These are phyloP conservation scores for Nakaseomyces kungkrabaensis DNA, from an alignment of 1,139 yeast genomes.

Conservation along the genomic window DNA sequence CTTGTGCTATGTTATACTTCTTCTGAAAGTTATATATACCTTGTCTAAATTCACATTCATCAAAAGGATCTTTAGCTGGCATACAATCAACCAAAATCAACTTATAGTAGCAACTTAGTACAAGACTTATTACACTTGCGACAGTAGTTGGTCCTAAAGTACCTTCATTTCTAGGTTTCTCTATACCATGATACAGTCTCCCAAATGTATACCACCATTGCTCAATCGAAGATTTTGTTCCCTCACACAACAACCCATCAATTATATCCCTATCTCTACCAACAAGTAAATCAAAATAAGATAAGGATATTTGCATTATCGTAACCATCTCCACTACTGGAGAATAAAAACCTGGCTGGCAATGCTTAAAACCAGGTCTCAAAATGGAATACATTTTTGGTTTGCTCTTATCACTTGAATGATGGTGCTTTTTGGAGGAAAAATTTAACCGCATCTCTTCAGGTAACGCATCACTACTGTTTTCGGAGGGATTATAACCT, in stretches of 20 bases:
- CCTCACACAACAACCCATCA: slow-evolving; percentile 75
- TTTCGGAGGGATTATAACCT: not conserved
- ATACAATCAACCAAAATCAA: slow-evolving; percentile 65
- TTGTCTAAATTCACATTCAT: slow-evolving; percentile 53
- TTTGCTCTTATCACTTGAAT: not conserved
- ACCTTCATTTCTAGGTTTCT: slow-evolving; percentile 37
- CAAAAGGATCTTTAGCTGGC: slow-evolving; percentile 82
- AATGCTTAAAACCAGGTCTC: not conserved
- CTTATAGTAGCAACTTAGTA: slow-evolving; percentile 57
- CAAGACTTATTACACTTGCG: slow-evolving; percentile 51
- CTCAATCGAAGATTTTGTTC: slow-evolving; percentile 60
- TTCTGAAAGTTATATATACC: slow-evolving; percentile 62
- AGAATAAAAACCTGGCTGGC: slow-evolving; percentile 5
- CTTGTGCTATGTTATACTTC: slow-evolving; percentile 39
- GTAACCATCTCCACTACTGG: slow-evolving; percentile 61
- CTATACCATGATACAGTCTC: slow-evolving; percentile 40
- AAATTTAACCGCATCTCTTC: not conserved
- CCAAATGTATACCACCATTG: slow-evolving; percentile 85
- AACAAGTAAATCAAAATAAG: slow-evolving; percentile 58
- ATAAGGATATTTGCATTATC: slow-evolving; percentile 63
- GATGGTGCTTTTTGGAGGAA: not conserved
- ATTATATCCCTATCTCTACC: slow-evolving; percentile 47
- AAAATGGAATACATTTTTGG: not conserved
- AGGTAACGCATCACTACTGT: not conserved
- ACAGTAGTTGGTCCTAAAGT: slow-evolving; percentile 57